Conservation (phyloP, 2,329 filamentous ascomycete genomes). For the Diaporthe nobilis region DNA sequence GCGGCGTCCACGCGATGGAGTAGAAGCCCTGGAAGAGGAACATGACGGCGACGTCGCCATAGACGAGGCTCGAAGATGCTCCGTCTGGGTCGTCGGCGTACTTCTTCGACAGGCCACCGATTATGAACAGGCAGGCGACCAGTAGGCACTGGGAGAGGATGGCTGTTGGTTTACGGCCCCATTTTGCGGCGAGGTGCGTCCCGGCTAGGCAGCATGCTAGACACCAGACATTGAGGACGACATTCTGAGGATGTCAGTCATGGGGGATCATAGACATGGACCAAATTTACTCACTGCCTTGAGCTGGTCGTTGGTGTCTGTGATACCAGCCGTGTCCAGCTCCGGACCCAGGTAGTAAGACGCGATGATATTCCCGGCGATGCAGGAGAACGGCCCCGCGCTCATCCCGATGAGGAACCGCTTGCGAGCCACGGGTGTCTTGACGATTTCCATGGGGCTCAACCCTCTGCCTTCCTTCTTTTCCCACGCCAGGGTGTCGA, state of each 20-base stretch:
- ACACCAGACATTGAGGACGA: conserved; percentile 67
- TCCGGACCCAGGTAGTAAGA: conserved; percentile 58
- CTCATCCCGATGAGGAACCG: conserved; percentile 57
- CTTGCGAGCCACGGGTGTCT: conserved; percentile 53
- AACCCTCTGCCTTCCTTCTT: conserved; percentile 56
- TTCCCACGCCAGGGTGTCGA: conserved; percentile 61
- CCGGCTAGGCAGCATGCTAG: conserved; percentile 58
- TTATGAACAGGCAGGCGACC: conserved; percentile 63
- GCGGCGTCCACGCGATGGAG: conserved; percentile 64
- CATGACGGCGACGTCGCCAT: conserved; percentile 62
- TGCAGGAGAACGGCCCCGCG: conserved; percentile 50
- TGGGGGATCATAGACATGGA: background rate
- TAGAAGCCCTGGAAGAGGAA: conserved; percentile 68
- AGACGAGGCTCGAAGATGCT: conserved; percentile 49
- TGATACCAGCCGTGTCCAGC: conserved; percentile 62
- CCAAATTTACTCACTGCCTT: conserved; percentile 50
- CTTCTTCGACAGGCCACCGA: conserved; percentile 64
- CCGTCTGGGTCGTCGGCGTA: conserved; percentile 49
- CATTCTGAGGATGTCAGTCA: conserved; percentile 52
- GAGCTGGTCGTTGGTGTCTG: conserved; percentile 57
- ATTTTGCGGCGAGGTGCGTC: conserved; percentile 57
- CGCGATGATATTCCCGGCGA: conserved; percentile 57
- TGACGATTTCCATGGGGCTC: conserved; percentile 54
- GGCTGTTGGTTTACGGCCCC: conserved; percentile 61
- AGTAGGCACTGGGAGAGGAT: conserved; percentile 55